Base-by-base conservation (phyloP, 208 protist genomes). In the Acanthamoeba sp. region DNA sequence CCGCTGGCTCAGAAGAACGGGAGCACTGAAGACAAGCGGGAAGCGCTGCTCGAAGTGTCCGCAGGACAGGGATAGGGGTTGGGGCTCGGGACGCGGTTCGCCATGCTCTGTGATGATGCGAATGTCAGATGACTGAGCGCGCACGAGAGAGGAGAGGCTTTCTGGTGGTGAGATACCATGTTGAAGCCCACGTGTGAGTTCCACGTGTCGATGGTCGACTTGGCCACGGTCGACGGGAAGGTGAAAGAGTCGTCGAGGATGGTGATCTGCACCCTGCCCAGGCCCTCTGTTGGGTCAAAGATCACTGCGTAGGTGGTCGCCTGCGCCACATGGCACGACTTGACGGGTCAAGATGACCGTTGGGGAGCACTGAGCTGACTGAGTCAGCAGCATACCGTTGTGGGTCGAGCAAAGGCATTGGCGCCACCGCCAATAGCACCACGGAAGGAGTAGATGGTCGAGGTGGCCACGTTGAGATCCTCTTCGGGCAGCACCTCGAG, bases 381-480 rank as follows among this genome's bases (percentile, higher is more conserved):
- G n/a, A n/a, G n/a, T n/a, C 48, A 6, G 16, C 10, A 55, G 48
- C 10, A 55, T 45, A 80, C 69, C 36, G 69, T 48, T 5, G 36
- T 27, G 2, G 69, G 69, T 2, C 69, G 29, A 48, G 34, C 69
- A 22, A 80, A 80, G 7, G 69, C 16, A 36, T 80, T 48, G 69
- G 10, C 24, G 69, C 69, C 69, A 5, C 2, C 18, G 69, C 69
- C 69, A 5, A 80, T 22, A 1, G 69, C 69, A 3, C 69, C 69
- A 22, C 69, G 69, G 69, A 80, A 80, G 69, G 69, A 80, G 69
- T 80, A 80, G 69, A 80, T 80, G 69, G 69, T 80, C 7, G 69
- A 80, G 34, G 69, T 80, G 69, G 69, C 69, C 34, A 80, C 69
- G 38, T 2, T 14, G 14, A 36, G 69, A 24, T 80, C 34, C 1